Conservation (phyloP, 306 rosid genomes). For the Quercus rubra region DNA sequence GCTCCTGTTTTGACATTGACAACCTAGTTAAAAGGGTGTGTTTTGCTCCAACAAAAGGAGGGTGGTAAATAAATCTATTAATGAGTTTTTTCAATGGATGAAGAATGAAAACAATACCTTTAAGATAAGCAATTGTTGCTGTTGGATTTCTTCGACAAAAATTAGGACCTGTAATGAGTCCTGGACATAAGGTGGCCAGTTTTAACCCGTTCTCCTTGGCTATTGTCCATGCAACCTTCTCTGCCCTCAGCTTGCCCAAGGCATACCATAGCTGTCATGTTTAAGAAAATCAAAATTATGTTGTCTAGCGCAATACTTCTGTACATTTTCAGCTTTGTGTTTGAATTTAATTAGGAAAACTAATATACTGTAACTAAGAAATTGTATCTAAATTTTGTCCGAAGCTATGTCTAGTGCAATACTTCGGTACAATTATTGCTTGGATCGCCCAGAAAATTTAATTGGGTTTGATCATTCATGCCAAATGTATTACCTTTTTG, state of each 20-base stretch:
- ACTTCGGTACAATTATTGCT: neutral
- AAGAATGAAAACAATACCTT: slow-evolving; percentile 42
- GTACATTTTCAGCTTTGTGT: too few relatives aligned
- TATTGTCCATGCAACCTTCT: slow-evolving; percentile 77
- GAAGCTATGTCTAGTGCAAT: too few relatives aligned
- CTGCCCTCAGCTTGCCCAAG: slow-evolving; percentile 72
- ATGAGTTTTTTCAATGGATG: too few relatives aligned
- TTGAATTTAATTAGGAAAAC: too few relatives aligned
- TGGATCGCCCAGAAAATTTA: neutral
- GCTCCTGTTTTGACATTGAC: slow-evolving; percentile 47
- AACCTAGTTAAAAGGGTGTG: neutral
- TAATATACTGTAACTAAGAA: too few relatives aligned
- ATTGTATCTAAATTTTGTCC: too few relatives aligned
- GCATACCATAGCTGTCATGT: slow-evolving; percentile 87
- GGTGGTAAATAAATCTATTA: too few relatives aligned
- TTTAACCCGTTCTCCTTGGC: slow-evolving; percentile 62
- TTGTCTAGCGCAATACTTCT: neutral
- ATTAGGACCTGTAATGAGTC: slow-evolving; percentile 65
- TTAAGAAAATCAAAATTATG: neutral
- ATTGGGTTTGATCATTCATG: too few relatives aligned
- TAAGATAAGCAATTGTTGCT: slow-evolving; percentile 83
- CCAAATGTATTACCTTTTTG: slow-evolving; percentile 46
- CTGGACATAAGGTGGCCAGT: slow-evolving; percentile 75
- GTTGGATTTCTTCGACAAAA: slow-evolving; percentile 55
- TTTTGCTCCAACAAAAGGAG: too few relatives aligned